Evolutionary conservation across 139 green algal genomes (phyloP).

Genomic region (Picochlorum sp.): DNA sequence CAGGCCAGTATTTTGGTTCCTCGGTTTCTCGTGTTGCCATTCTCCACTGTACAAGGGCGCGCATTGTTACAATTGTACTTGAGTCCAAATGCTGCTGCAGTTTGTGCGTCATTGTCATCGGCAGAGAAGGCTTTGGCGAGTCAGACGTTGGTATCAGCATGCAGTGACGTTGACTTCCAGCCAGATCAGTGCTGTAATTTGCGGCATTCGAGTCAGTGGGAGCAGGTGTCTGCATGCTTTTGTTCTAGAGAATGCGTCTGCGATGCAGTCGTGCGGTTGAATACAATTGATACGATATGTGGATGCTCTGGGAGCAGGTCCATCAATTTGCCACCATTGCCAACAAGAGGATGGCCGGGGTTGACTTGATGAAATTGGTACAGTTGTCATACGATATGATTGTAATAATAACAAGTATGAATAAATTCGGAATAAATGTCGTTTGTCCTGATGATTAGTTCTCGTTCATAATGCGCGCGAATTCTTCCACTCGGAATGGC

Average conservation of each 20-base stretch:
- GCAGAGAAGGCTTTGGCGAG: not conserved
- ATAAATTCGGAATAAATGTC: not conserved
- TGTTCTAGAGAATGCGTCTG: not conserved
- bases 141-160: not conserved
- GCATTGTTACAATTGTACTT: not conserved
- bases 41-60: too few relatives aligned
- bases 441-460: not conserved
- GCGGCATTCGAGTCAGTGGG: not conserved
- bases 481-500: conserved; percentile 68
- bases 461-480: conserved; percentile 39
- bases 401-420: too few relatives aligned
- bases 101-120: not conserved
- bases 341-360: too few relatives aligned
- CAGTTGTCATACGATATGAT: too few relatives aligned
- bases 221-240: conserved; percentile 2
- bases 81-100: not conserved
- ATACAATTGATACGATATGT: not conserved
- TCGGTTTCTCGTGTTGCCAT: too few relatives aligned
- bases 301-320: not conserved
- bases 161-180: not conserved
- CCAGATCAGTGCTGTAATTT: conserved; percentile 1
- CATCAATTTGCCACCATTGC: not conserved
- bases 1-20: too few relatives aligned
- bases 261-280: not conserved
- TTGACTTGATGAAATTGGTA: too few relatives aligned